These are phyloP conservation scores for Cenococcum geophilum DNA, from an alignment of 495 filamentous ascomycete species.

Conservation along the genomic window DNA sequence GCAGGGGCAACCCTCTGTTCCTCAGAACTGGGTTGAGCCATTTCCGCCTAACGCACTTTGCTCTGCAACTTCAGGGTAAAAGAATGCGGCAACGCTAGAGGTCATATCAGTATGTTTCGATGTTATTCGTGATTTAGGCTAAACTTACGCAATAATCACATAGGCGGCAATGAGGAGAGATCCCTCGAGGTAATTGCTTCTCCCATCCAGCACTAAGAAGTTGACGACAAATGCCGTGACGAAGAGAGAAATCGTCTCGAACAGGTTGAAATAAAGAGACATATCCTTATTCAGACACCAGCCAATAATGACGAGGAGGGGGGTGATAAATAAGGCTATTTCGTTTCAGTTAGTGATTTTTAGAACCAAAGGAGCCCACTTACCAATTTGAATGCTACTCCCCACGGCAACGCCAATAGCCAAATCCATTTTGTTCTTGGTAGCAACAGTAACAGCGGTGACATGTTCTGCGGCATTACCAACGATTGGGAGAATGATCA, in stretches of 20 bases:
- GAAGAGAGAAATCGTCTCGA: constrained; percentile 82
- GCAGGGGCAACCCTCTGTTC: too few species aligned
- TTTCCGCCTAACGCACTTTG: too few species aligned
- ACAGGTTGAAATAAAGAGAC: constrained; percentile 85
- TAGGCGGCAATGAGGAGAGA: constrained; percentile 76
- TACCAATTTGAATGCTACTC: constrained; percentile 72
- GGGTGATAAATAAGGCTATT: constrained; percentile 76
- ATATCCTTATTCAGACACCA: constrained; percentile 79
- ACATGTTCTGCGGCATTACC: constrained; percentile 92
- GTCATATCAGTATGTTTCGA: neutral
- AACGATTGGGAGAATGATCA: constrained; percentile 86
- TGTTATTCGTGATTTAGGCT: neutral
- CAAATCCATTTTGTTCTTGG: constrained; percentile 95
- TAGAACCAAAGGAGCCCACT: constrained; percentile 3
- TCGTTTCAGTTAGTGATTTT: neutral
- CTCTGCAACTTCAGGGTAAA: constrained; percentile 46
- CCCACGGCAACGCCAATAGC: constrained; percentile 87
- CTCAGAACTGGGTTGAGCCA: too few species aligned
- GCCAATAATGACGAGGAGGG: constrained; percentile 80
- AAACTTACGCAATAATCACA: constrained; percentile 59
- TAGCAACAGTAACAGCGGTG: constrained; percentile 78
- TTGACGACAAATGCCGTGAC: constrained; percentile 86
- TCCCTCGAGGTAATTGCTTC: constrained; percentile 86
- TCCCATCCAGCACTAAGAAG: constrained; percentile 79
- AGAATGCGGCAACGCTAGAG: constrained; percentile 51